Conservation (phyloP, 257 asterid genomes). For the Datura wrightii region DNA sequence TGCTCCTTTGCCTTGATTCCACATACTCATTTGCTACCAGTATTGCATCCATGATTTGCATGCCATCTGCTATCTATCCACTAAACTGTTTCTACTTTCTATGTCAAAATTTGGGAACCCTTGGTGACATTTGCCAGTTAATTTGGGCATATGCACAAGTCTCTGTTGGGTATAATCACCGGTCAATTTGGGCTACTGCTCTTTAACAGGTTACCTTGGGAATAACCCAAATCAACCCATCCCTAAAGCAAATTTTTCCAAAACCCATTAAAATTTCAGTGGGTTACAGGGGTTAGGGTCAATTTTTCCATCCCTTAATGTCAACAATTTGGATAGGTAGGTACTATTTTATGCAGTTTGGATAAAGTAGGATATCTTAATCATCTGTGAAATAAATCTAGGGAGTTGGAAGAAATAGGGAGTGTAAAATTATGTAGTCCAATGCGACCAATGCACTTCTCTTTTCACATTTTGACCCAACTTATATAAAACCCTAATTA, state of each 20-base stretch:
- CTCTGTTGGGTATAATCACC: background rate
- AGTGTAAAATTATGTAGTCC: background rate
- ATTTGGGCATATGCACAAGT: background rate
- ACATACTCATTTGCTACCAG: no score
- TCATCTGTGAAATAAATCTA: background rate
- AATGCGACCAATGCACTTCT: background rate
- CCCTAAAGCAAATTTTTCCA: background rate
- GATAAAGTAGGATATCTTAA: background rate
- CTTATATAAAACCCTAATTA: no score
- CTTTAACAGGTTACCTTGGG: background rate
- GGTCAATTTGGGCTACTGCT: background rate
- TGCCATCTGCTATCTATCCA: no score
- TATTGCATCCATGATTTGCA: no score
- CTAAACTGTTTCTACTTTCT: background rate
- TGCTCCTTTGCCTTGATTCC: no score
- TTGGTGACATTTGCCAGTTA: background rate
- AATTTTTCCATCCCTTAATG: background rate
- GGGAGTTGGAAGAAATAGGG: background rate
- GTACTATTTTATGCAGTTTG: background rate
- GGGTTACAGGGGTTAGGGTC: background rate
- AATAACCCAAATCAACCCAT: background rate
- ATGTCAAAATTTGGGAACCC: background rate
- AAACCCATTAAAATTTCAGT: background rate
- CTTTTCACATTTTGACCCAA: no score
- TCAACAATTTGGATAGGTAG: background rate